Percentiles rank a stretch among this genome's conserved stretches.
Conservation (phyloP, 2,329 filamentous ascomycete genomes). For the Cladosporium halotolerans region DNA sequence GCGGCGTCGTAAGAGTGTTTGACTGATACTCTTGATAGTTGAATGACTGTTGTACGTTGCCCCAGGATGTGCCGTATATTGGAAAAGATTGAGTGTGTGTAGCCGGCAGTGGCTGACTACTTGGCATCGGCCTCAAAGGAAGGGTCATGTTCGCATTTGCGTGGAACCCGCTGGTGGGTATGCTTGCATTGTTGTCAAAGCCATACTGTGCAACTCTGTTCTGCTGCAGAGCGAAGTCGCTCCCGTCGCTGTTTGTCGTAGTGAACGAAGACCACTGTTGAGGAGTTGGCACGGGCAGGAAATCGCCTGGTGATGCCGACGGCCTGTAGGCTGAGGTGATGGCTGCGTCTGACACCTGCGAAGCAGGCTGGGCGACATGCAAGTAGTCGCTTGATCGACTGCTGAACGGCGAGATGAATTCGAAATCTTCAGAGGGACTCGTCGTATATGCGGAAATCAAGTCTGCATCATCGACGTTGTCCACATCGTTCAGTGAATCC, state of each 20-base stretch:
- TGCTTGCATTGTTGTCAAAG: neutral
- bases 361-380: neutral
- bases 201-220: neutral
- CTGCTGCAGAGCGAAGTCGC: neutral
- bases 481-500: neutral
- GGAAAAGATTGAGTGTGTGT: neutral
- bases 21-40: no score
- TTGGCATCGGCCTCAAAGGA: neutral
- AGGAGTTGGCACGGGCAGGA: neutral
- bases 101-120: neutral
- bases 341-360: neutral
- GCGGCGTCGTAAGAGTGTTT: no score
- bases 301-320: neutral
- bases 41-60: neutral
- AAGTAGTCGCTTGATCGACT: slow-evolving; percentile 3
- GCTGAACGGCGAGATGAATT: neutral
- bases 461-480: neutral
- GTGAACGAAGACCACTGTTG: slow-evolving; percentile 1
- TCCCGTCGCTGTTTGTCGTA: neutral
- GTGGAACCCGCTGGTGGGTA: neutral
- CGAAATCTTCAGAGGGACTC: slow-evolving; percentile 3
- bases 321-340: neutral
- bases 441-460: slow-evolving; percentile 1
- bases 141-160: neutral
- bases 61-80: slow-evolving; percentile 1